Base-by-base conservation (phyloP, 306 rosid genomes). In the Calophaca sinica region DNA sequence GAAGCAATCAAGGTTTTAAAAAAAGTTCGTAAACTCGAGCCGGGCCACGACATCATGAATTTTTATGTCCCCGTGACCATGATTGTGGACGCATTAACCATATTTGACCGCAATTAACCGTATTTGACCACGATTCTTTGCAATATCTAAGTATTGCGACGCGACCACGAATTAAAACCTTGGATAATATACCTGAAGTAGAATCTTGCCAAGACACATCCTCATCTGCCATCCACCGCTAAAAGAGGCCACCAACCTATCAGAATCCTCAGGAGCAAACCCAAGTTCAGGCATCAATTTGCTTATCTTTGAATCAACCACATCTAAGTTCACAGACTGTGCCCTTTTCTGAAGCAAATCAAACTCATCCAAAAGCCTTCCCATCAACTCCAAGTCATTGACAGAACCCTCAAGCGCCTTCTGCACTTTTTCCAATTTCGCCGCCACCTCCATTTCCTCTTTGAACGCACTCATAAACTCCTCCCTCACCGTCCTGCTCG, bases 211-310 rank as follows among this genome's bases (percentile, higher is more conserved):
- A 14, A 91, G 97, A n/a, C 91, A 94, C 98, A 94, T 91, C 75
- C 98, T 91, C 98, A 91, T 94, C 83, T 94, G 97, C 98, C 98
- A 94, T 2, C 98, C 98, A 52, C 98, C 68, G 75, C 98, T 94
- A 80, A 94, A 94, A 28, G 98, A 94, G 0, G 98, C 97, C 52
- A 94, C 96, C 85, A 91, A 62, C 82, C 97, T 91, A 75, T 91
- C 93, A 2, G 96, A 85, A 76, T 94, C 98, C 84, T 94, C 97
- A 0, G 88, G 41, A 12, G 87, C 39, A 84, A 91, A 94, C 59
- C 98, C 97, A 44, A 94, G 94, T 35, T 94, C 97, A 3, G 97
- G 96, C 90, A 94, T 76, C 91, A 94, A 72, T 72, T 88, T 94
- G 76, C 89, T 90, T 5, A 94, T 83, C 83, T 88, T 91, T 0